Evolutionary conservation across 2,329 filamentous ascomycete species (phyloP).

Genomic region (Cladosporium sphaerospermum): DNA sequence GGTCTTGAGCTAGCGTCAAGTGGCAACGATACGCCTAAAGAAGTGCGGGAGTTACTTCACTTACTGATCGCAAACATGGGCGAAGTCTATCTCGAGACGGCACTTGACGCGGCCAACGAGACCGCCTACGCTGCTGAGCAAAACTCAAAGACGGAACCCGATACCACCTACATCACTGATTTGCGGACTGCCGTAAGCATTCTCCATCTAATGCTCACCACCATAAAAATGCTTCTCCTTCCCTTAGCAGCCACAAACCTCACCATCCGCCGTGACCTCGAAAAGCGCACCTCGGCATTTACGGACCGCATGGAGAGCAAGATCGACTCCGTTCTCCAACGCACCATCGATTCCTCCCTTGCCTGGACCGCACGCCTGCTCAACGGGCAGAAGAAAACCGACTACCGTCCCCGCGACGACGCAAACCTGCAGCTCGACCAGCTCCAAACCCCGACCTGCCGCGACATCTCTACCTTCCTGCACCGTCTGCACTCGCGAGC

Average conservation of each 20-base stretch:
- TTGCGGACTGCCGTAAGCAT: slow-evolving; percentile 80
- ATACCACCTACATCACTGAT: slow-evolving; percentile 73
- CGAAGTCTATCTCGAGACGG: slow-evolving; percentile 66
- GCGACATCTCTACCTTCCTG: slow-evolving; percentile 74
- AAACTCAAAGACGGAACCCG: slow-evolving; percentile 69
- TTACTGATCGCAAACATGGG: slow-evolving; percentile 83
- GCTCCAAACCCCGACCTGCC: slow-evolving; percentile 80
- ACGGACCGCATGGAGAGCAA: slow-evolving; percentile 79
- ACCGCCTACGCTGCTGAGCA: slow-evolving; percentile 70
- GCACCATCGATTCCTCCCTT: slow-evolving; percentile 64
- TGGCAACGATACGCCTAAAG: slow-evolving; percentile 83
- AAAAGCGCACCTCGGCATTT: slow-evolving; percentile 68
- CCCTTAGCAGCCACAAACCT: slow-evolving; percentile 84
- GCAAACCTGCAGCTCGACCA: slow-evolving; percentile 61
- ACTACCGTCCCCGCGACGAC: slow-evolving; percentile 82
- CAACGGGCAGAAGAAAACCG: slow-evolving; percentile 73
- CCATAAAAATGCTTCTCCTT: slow-evolving; percentile 83
- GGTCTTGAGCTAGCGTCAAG: slow-evolving; percentile 79
- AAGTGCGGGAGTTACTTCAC: slow-evolving; percentile 77
- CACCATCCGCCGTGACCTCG: slow-evolving; percentile 83
- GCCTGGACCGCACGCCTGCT: slow-evolving; percentile 71
- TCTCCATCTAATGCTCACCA: slow-evolving; percentile 87
- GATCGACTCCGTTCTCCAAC: slow-evolving; percentile 64
- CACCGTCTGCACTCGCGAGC: slow-evolving; percentile 56
- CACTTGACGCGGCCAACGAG: slow-evolving; percentile 65